Evolutionary conservation across 345 rosid genomes (phyloP).

Genomic region (Dovyalis caffra): DNA sequence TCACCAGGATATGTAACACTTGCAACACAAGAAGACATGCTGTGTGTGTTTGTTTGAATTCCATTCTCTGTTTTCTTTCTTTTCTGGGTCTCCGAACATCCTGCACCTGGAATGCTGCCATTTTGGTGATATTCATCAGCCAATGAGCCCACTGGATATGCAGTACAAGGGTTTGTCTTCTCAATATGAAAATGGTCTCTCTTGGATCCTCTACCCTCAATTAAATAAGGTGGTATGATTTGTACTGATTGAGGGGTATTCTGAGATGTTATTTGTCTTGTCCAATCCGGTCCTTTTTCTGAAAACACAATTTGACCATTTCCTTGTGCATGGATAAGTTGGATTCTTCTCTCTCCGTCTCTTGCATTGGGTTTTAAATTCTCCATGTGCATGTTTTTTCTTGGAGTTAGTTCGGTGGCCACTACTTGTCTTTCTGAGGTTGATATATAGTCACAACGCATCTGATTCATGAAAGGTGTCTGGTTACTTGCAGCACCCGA

Average conservation of each 20-base stretch:
- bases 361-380: conserved; percentile 16
- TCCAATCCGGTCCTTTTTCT: conserved; percentile 28
- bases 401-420: conserved; percentile 3
- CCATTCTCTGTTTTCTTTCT: conserved; percentile 43
- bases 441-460: conserved; percentile 15
- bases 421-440: conserved; percentile 17
- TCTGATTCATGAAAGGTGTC: conserved; percentile 27
- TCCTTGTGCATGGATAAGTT: conserved; percentile 20
- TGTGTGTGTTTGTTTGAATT: conserved; percentile 15
- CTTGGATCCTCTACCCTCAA: conserved; percentile 44
- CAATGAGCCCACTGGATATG: conserved; percentile 23
- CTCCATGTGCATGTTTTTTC: conserved; percentile 14
- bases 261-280: conserved; percentile 27
- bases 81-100: conserved; percentile 31
- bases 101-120: conserved; percentile 15
- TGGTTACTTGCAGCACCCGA: conserved; percentile 23
- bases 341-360: conserved; percentile 1
- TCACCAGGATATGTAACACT: conserved; percentile 25
- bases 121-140: conserved; percentile 25
- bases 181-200: conserved; percentile 38
- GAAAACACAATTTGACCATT: conserved; percentile 25
- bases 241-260: conserved; percentile 28
- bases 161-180: conserved; percentile 25
- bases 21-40: conserved; percentile 23
- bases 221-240: conserved; percentile 18